A percentile compares a stretch with the other conserved stretches of the same genome.
Evolutionary conservation across 164 flowering plant species (phyloP).

Genomic region (Buxus sempervirens): DNA sequence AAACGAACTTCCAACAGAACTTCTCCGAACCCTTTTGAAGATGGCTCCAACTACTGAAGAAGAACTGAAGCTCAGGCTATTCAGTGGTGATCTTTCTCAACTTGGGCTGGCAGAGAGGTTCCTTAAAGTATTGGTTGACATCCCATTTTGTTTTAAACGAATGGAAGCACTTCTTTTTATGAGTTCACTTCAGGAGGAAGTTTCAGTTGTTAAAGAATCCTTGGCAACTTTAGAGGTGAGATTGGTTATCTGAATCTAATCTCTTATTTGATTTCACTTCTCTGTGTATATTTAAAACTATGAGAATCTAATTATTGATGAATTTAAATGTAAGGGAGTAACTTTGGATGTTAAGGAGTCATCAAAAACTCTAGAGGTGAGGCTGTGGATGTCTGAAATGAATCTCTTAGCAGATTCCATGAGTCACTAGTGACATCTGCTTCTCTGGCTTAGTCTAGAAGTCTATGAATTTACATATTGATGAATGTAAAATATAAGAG

Average conservation of each 20-base stretch:
- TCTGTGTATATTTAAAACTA: too few relatives aligned
- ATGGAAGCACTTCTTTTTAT: slow-evolving; percentile 71
- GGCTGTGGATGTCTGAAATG: too few relatives aligned
- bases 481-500: too few relatives aligned
- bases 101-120: slow-evolving; percentile 88
- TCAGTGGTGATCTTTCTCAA: slow-evolving; percentile 59
- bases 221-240: slow-evolving; percentile 72
- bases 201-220: slow-evolving; percentile 49
- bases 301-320: too few relatives aligned
- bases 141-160: slow-evolving; percentile 82
- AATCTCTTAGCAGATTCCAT: too few relatives aligned
- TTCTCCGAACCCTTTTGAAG: slow-evolving; percentile 68
- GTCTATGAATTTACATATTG: too few relatives aligned
- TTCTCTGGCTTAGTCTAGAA: too few relatives aligned
- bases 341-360: too few relatives aligned
- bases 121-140: slow-evolving; percentile 65
- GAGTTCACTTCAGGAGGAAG: slow-evolving; percentile 69
- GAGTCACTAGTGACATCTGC: too few relatives aligned
- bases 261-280: not conserved
- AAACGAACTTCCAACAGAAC: slow-evolving; percentile 82
- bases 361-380: too few relatives aligned
- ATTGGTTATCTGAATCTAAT: not conserved
- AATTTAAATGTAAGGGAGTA: too few relatives aligned
- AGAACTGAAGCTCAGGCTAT: slow-evolving; percentile 77
- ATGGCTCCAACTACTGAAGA: slow-evolving; percentile 89